A percentile compares a stretch with the other conserved stretches of the same genome.
Evolutionary conservation across 371 early-diverging fungal species (phyloP).

Genomic region (Mortierella sp.): DNA sequence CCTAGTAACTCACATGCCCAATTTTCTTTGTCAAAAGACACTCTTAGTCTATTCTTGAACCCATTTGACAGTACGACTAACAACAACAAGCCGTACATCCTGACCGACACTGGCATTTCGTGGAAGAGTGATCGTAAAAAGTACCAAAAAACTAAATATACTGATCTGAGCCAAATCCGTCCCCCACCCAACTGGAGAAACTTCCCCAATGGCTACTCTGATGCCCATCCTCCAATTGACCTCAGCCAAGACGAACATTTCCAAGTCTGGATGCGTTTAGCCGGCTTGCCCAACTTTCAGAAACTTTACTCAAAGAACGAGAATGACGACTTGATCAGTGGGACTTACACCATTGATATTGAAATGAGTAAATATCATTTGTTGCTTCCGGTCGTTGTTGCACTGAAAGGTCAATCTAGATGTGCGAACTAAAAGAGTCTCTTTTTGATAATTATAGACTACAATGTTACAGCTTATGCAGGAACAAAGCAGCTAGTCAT

Average conservation of each 20-base stretch:
- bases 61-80: constrained; percentile 26
- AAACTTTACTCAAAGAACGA: constrained; percentile 93
- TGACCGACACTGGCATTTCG: constrained; percentile 79
- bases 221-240: constrained; percentile 75
- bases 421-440: not conserved
- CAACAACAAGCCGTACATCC: constrained; percentile 61
- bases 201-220: constrained; percentile 76
- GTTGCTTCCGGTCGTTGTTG: not conserved
- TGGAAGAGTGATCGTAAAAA: constrained; percentile 90
- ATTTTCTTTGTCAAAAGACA: constrained; percentile 29
- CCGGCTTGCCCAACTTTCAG: constrained; percentile 96
- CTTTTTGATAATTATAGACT: constrained; percentile 65
- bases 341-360: constrained; percentile 75
- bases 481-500: constrained; percentile 95
- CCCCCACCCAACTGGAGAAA: constrained; percentile 87
- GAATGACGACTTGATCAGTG: constrained; percentile 63
- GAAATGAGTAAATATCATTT: constrained; percentile 67
- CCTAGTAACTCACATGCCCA: not conserved
- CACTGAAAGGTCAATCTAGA: not conserved
- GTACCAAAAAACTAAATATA: constrained; percentile 74
- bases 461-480: constrained; percentile 81
- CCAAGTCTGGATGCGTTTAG: constrained; percentile 98
- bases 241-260: constrained; percentile 82
- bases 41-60: constrained; percentile 38
- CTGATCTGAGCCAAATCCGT: constrained; percentile 60